Conservation (phyloP, 371 early-diverging fungal genomes). For the Lichtheimia ornata region DNA sequence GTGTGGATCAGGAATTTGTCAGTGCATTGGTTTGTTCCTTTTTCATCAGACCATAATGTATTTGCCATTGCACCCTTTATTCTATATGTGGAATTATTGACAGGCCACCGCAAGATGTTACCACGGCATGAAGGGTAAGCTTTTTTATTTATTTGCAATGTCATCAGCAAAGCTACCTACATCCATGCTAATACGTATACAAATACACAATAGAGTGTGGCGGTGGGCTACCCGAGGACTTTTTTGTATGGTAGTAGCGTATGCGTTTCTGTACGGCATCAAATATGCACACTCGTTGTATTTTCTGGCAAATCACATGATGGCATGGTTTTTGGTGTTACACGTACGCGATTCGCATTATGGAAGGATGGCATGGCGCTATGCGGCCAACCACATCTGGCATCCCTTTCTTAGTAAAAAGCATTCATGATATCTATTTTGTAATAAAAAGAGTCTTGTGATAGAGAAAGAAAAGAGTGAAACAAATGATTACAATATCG, state of each 20-base stretch:
- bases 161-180: too few relatives aligned
- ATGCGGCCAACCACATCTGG: constrained; percentile 31
- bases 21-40: constrained; percentile 64
- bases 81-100: constrained; percentile 54
- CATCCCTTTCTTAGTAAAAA: constrained; percentile 35
- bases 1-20: constrained; percentile 68
- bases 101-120: constrained; percentile 42
- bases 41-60: constrained; percentile 61
- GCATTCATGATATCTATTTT: constrained; percentile 28
- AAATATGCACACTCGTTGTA: constrained; percentile 54
- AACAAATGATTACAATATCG: constrained; percentile 1
- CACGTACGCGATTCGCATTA: constrained; percentile 45
- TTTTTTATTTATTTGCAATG: neutral
- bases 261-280: constrained; percentile 49
- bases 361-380: constrained; percentile 30
- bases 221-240: constrained; percentile 31
- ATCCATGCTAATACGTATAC: neutral
- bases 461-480: neutral
- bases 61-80: constrained; percentile 61
- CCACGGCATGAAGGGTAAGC: constrained; percentile 51
- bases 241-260: constrained; percentile 36
- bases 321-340: constrained; percentile 44
- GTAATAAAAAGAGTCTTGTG: neutral
- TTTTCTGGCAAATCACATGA: constrained; percentile 41
- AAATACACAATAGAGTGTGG: constrained; percentile 23